Base-by-base conservation (phyloP, 2,329 filamentous ascomycete species). In the Fusarium virguliforme region DNA sequence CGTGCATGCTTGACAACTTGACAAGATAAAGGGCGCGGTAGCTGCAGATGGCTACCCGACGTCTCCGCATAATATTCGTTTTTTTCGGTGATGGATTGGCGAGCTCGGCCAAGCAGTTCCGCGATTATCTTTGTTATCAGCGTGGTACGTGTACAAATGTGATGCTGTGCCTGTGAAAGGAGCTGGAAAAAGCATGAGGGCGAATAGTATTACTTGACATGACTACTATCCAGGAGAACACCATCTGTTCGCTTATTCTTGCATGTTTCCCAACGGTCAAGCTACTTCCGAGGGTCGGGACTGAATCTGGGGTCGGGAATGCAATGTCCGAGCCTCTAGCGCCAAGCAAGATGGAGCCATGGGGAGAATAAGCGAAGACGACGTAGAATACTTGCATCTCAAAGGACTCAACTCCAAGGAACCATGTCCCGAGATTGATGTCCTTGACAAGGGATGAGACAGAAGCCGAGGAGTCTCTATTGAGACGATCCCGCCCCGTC, bases 1-100 rank as follows among this genome's bases (percentile, higher is more conserved):
- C 26, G 43, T 18, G 26, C 43, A 30, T 50, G 43, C 26, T 50
- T 50, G 43, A 50, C 43, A 50, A 50, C 15, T 30, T 50, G 43
- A 50, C 43, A 50, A 50, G 43, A 30, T 30, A 50, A 50, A 50
- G 43, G 43, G 43, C 43, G 43, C 18, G n/a, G 43, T 50, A 50
- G 43, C 43, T 50, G 43, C 26, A 50, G 28, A 50, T 50, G 8
- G 26, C 6, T 30, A 30, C 26, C 43, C 43, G 43, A 18, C 6
- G 8, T 7, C 32, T 50, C 43, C 43, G 43, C 43, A 50, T 50
- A 30, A 50, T 30, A 50, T 50, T 50, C 43, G 43, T 50, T 30
- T 30, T 6, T 5, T 1, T 50, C 43, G 43, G 43, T 24, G 32
- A 30, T 50, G 32, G 26, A 50, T 6, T 1, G 32, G 43, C 43